Evolutionary conservation across 371 early-diverging fungal species (phyloP), one percentile per base, ranked within the genome.

Genomic region (Actinomortierella ambigua): DNA sequence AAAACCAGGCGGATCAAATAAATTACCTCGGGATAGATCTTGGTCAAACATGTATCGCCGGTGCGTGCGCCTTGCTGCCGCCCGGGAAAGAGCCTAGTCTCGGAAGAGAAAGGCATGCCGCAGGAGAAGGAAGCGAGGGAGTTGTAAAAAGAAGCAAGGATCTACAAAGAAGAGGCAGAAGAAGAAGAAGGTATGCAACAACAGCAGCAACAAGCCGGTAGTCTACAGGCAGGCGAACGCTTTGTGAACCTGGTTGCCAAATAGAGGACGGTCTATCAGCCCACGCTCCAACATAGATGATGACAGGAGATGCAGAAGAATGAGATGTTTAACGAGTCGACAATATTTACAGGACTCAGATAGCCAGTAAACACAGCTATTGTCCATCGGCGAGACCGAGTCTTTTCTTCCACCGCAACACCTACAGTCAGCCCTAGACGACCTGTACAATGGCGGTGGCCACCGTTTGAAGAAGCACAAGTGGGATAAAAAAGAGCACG

Each of bases 401-500:
- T 3, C 28, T n/a, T n/a, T n/a, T n/a, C n/a, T n/a, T n/a, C n/a
- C n/a, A n/a, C n/a, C n/a, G n/a, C n/a, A n/a, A n/a, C n/a, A n/a
- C n/a, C n/a, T n/a, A n/a, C n/a, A n/a, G n/a, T n/a, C n/a, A n/a
- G 15, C 13, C 3, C 51, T 51, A 3, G 24, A 27, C 13, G 15
- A 15, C 15, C 50, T 62, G 17, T 62, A 61, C 44, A 51, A 51
- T 5, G 53, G 54, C 18, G 20, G 28, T 20, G 20, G 48, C 29
- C 1, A 26, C 3, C 27, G 1, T 2, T 41, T 57, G 22, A 57
- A 57, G 41, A 51, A 48, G 39, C 57, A 57, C 58, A 57, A 39
- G 15, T 63, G 53, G 64, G 48, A 63, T 48, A 47, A 13, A 42
- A 51, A 24, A 53, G 22, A 4, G 57, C 61, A n/a, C 28, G 43